These are phyloP conservation scores for Mariannaea sp. DNA, from an alignment of 2,329 filamentous ascomycete species.

Conservation along the genomic window DNA sequence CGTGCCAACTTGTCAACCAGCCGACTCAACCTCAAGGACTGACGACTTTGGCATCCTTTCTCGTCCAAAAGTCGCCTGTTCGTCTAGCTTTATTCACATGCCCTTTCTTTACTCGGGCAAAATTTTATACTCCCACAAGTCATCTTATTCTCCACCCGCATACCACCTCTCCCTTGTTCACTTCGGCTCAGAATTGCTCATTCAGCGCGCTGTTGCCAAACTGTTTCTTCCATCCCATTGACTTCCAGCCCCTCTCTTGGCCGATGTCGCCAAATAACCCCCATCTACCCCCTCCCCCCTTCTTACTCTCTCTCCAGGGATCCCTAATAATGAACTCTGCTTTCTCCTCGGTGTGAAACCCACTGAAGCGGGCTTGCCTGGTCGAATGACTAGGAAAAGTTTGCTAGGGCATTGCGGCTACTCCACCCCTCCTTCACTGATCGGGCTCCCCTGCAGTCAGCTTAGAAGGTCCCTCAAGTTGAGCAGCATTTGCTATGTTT, in stretches of 20 bases:
- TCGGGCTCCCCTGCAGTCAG: neutral
- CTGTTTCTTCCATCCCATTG: slow-evolving; percentile 1
- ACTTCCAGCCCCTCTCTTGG: slow-evolving; percentile 2
- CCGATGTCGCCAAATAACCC: slow-evolving; percentile 26
- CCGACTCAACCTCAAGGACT: neutral
- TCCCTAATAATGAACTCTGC: neutral
- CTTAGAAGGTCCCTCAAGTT: slow-evolving; percentile 10
- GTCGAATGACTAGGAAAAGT: slow-evolving; percentile 34
- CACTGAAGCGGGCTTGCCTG: slow-evolving; percentile 29
- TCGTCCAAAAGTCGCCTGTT: neutral
- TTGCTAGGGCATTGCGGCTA: slow-evolving; percentile 16
- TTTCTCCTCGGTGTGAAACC: slow-evolving; percentile 7
- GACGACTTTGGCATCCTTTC: neutral
- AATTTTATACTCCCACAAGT: neutral
- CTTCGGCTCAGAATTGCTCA: neutral
- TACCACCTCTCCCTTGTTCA: neutral
- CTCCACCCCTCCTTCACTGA: slow-evolving; percentile 4
- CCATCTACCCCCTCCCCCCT: neutral
- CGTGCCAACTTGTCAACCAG: too few species aligned
- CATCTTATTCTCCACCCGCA: neutral
- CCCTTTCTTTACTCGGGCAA: neutral
- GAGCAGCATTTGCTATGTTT: slow-evolving; percentile 14
- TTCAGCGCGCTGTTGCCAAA: neutral
- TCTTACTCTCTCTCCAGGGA: neutral
- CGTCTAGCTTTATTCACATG: too few species aligned